Conservation (phyloP, 106 monocot species). For the Dendrobium officinale region DNA sequence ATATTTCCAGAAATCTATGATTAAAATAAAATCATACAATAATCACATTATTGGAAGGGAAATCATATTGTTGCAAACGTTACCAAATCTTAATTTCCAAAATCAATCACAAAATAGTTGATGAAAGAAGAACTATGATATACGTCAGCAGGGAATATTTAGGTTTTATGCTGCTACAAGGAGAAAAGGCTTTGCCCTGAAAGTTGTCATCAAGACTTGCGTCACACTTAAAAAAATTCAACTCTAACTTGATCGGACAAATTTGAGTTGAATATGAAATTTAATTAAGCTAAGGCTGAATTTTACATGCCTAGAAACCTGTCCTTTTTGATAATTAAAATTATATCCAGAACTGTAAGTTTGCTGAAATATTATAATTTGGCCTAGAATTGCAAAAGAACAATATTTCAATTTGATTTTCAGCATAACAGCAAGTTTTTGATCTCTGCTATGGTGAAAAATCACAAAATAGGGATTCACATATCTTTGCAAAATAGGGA, state of each 20-base stretch:
- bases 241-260: not conserved
- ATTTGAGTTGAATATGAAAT: not conserved
- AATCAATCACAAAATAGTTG: not conserved
- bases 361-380: not conserved
- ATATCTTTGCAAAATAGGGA: no score
- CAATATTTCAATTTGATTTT: not conserved
- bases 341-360: not conserved
- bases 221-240: not conserved
- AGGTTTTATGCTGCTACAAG: not conserved
- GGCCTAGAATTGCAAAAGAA: not conserved
- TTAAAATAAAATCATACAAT: not conserved
- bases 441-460: not conserved
- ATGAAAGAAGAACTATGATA: no score
- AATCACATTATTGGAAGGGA: not conserved
- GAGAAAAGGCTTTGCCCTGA: not conserved
- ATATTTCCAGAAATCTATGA: no score
- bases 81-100: not conserved
- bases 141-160: not conserved
- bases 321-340: not conserved
- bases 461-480: no score
- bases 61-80: not conserved
- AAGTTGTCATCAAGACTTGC: not conserved
- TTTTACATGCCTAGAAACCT: not conserved
- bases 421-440: not conserved
- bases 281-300: not conserved